Conservation (phyloP, 306 rosid genomes). For the cucumber (Cucumis sativus) region DNA sequence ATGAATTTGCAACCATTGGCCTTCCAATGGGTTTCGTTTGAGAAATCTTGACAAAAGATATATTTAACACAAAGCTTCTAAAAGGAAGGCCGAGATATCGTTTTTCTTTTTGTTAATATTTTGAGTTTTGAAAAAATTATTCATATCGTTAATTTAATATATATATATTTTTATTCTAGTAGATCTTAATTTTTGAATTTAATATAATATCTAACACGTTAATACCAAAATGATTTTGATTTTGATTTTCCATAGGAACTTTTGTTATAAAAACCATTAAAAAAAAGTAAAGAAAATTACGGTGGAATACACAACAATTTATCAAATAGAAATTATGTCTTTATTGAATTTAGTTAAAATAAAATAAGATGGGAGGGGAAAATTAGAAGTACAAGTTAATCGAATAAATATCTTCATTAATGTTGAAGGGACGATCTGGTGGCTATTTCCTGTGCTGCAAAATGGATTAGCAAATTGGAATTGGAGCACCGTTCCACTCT, state of each 20-base stretch:
- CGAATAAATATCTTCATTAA: not conserved
- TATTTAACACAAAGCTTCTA: too few species aligned
- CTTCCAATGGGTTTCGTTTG: too few species aligned
- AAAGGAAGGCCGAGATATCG: too few species aligned
- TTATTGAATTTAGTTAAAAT: not conserved
- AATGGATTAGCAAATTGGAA: constrained; percentile 40
- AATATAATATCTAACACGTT: too few species aligned
- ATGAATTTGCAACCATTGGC: too few species aligned
- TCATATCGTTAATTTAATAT: too few species aligned
- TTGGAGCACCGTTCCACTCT: constrained; percentile 83
- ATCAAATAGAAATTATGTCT: not conserved
- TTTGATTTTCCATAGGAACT: not conserved
- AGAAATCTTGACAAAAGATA: too few species aligned
- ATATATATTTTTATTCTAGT: too few species aligned
- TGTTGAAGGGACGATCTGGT: not conserved
- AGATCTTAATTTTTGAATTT: too few species aligned
- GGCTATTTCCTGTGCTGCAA: not conserved
- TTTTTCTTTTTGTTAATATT: too few species aligned
- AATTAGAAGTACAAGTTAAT: not conserved
- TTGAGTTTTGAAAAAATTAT: too few species aligned
- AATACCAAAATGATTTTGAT: too few species aligned
- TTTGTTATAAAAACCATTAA: not conserved
- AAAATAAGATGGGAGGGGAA: not conserved
- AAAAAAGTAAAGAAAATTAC: not conserved
- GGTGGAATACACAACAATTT: not conserved